Percentiles rank a stretch among this genome's conserved stretches.
Conservation (phyloP, 495 filamentous ascomycete genomes). For the Penicillium cosmopolitanum region DNA sequence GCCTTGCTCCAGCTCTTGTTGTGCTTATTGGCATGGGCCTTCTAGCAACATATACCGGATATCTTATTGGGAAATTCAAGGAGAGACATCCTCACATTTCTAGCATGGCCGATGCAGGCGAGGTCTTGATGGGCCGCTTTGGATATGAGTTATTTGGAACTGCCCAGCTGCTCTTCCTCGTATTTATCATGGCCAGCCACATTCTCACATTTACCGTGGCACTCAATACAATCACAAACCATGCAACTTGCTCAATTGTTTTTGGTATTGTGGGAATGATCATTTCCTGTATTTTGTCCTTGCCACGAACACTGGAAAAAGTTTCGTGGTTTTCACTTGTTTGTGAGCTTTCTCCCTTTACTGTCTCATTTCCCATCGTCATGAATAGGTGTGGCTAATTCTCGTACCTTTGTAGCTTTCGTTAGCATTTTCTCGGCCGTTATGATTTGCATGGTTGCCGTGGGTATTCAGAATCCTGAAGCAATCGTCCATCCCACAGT, state of each 20-base stretch:
- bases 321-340: slow-evolving; percentile 66
- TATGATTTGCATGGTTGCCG: slow-evolving; percentile 70
- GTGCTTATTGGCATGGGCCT: slow-evolving; percentile 68
- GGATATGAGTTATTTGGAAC: slow-evolving; percentile 67
- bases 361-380: background rate
- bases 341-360: slow-evolving; percentile 42
- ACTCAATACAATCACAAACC: slow-evolving; percentile 67
- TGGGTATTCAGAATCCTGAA: slow-evolving; percentile 48
- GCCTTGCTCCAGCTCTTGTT: slow-evolving; percentile 66
- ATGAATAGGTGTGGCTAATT: background rate
- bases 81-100: slow-evolving; percentile 69
- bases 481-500: slow-evolving; percentile 9
- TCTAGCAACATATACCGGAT: slow-evolving; percentile 76
- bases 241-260: slow-evolving; percentile 70
- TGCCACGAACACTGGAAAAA: slow-evolving; percentile 68
- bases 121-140: slow-evolving; percentile 62
- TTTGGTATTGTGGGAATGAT: slow-evolving; percentile 69
- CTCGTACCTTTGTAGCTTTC: slow-evolving; percentile 47
- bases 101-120: slow-evolving; percentile 73
- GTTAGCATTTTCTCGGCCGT: slow-evolving; percentile 70
- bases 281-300: slow-evolving; percentile 63
- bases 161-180: slow-evolving; percentile 67
- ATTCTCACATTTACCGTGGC: slow-evolving; percentile 77
- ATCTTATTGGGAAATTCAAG: slow-evolving; percentile 79
- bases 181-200: slow-evolving; percentile 80